A percentile compares a stretch with the other conserved stretches of the same genome.
Evolutionary conservation across 1,284 basidiomycete genomes (phyloP).

Genomic region (Apiotrichum sp.): DNA sequence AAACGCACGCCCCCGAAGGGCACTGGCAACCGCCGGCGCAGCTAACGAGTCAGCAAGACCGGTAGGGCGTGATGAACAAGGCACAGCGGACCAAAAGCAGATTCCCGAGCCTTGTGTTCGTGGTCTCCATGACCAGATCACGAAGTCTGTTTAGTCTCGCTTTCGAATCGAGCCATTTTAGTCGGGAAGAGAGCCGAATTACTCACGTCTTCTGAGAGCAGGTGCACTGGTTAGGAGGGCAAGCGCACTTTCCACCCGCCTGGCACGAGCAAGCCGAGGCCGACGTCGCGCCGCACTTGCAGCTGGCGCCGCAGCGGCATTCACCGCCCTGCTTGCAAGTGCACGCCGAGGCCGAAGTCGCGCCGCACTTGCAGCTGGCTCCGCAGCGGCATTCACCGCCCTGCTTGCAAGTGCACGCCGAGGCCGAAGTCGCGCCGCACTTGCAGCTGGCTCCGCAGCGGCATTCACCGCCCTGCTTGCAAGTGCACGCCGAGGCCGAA

Average conservation of each 20-base stretch:
- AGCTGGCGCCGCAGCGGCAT: conserved; percentile 1
- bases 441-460: background rate
- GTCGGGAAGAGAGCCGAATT: background rate
- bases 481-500: conserved; percentile 8
- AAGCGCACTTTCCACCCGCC: background rate
- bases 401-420: background rate
- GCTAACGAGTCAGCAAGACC: background rate
- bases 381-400: conserved; percentile 1
- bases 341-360: background rate
- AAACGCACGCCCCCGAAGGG: conserved; percentile 21
- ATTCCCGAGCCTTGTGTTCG: background rate
- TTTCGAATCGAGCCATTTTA: too few relatives aligned
- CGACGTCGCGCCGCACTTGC: background rate
- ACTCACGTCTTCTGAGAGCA: conserved; percentile 1
- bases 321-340: background rate
- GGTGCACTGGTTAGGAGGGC: background rate
- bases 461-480: conserved; percentile 1
- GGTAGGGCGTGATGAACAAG: background rate
- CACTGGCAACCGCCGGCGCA: conserved; percentile 17
- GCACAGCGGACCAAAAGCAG: background rate
- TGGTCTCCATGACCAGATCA: too few relatives aligned
- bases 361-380: conserved; percentile 1
- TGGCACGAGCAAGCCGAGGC: conserved; percentile 1
- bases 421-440: conserved; percentile 10
- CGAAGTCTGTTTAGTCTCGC: too few relatives aligned